Evolutionary conservation across 345 rosid genomes (phyloP), one percentile per base, ranked within the genome.

Genomic region (Citrus australasica): DNA sequence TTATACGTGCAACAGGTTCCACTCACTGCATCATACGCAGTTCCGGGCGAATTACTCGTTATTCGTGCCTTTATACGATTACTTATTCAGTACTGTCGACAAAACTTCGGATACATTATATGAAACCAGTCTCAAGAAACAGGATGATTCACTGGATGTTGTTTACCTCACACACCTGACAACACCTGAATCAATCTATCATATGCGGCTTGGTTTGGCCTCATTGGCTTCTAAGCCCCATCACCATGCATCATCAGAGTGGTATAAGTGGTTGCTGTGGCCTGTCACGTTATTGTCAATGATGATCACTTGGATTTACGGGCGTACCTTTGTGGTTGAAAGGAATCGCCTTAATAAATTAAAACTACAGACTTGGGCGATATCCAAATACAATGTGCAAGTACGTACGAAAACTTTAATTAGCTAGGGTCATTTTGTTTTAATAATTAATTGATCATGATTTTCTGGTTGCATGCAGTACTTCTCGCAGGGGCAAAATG

Each of bases 81-180:
- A 78, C 80, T 67, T 89, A 3, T 87, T 87, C 22, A 85, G 82
- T 1, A 87, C 89, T 24, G 61, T 77, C 58, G 86, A 89, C 78
- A 81, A 83, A 25, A 67, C 79, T 30, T 51, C 82, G 3, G 84
- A 87, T 69, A 33, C 79, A 1, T 30, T 83, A 38, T 82, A 89
- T 30, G 76, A 86, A 69, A 64, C 71, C 48, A 83, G 86, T 3
- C 79, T 86, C 9, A 73, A 76, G 55, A 77, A 79, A 70, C 76
- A 46, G 19, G 91, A 86, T 78, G 93, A 90, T 2, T 61, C 72
- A 4, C 87, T 92, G 0, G 79, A 86, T 32, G 88, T 83, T 0
- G 88, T 90, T 40, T 85, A 92, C 78, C 81, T 92, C 4, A 90
- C 93, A 1, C 94, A 92, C 77, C 51, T 92, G 1, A 90, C 90